Conservation (phyloP, 768 basidiomycete species). For the Hericium coralloides region DNA sequence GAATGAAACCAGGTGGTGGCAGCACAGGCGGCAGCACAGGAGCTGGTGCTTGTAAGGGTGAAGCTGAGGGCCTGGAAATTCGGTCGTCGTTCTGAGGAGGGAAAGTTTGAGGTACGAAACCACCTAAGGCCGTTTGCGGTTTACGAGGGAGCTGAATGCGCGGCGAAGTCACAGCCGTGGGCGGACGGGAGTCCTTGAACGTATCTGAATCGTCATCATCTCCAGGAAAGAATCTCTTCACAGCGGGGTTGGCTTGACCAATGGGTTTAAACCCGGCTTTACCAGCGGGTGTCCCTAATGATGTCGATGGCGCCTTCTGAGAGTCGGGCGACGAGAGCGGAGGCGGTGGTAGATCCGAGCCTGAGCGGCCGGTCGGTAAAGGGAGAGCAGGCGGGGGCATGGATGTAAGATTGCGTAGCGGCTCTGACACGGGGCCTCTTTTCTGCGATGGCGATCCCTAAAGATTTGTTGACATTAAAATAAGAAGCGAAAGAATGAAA, state of each 20-base stretch:
- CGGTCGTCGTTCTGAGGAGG: too few species aligned
- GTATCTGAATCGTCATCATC: slow-evolving; percentile 52
- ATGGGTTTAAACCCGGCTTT: slow-evolving; percentile 62
- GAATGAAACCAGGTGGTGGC: too few species aligned
- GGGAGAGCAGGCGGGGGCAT: slow-evolving; percentile 14
- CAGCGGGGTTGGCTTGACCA: slow-evolving; percentile 39
- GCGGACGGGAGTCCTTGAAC: neutral
- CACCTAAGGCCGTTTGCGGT: neutral
- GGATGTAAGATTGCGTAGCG: neutral
- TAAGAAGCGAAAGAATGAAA: neutral
- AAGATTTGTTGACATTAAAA: neutral
- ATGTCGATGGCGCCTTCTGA: neutral
- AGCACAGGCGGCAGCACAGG: too few species aligned
- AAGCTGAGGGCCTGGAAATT: too few species aligned
- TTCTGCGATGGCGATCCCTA: neutral
- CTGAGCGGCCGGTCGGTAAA: neutral
- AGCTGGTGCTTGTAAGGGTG: too few species aligned
- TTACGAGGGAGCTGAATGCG: neutral
- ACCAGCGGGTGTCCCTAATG: slow-evolving; percentile 20
- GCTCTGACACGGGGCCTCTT: neutral
- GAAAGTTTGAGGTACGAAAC: neutral
- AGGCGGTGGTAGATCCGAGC: slow-evolving; percentile 1
- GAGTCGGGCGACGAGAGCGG: slow-evolving; percentile 2
- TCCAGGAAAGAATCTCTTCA: slow-evolving; percentile 76
- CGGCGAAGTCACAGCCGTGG: neutral